Evolutionary conservation across 306 rosid species (phyloP), one percentile per base, ranked within the genome.

Genomic region (Sindora glabra): DNA sequence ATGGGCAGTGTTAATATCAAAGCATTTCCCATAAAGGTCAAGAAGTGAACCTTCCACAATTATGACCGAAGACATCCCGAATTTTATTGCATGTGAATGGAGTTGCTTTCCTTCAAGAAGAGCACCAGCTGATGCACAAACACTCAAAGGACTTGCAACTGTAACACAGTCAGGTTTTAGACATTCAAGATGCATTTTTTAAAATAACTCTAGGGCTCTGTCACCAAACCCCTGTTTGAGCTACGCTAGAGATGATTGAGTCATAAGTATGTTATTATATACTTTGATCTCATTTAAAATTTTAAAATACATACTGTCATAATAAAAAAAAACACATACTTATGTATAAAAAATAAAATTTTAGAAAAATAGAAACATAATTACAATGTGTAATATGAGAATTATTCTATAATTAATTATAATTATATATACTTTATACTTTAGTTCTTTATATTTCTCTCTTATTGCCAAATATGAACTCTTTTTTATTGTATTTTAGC

Each of bases 1-100:
- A 54, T 38, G 80, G 64, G 96, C 96, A 42, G 83, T 74, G 51
- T 75, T 54, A 59, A 85, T 59, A 65, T 84, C 89, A 5, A 87
- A 79, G 71, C 97, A 87, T 60, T 90, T 90, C 39, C 81, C 88
- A 77, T 90, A 90, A 40, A 90, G 96, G 73, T 87, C 97, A 47
- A 90, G 90, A 60, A 90, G 77, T 57, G 96, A 68, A 64, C 97
- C 96, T 77, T 90, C 97, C 33, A 90, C 71, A 34, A 90, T 75
- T 29, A 73, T 63, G 78, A 87, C 96, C 42, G 87, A 77, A 56
- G 85, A 82, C 82, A 82, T 82, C 65, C 97, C 96, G 23, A 82
- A 69, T 66, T 87, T 90, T 40, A 87, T 70, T 19, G 94, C 89
- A 58, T 76, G 79, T 22, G 96, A 87, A 52, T 87, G 96, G 25